Conservation (phyloP, 163 green algal genomes). For the Scenedesmus sp. region DNA sequence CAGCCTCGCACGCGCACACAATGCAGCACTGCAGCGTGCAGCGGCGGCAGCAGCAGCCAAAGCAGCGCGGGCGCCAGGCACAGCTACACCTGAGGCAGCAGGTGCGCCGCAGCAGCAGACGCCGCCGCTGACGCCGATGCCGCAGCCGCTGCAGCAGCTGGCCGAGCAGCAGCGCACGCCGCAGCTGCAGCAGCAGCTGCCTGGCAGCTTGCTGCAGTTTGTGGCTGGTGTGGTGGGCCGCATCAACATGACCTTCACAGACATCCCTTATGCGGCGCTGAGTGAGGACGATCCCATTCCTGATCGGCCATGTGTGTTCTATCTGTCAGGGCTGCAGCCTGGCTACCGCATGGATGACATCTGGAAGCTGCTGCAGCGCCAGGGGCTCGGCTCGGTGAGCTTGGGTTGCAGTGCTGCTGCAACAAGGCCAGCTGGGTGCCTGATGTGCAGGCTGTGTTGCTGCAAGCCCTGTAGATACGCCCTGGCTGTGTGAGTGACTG, state of each 20-base stretch:
- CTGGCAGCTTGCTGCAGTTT: neutral
- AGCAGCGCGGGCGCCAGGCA: neutral
- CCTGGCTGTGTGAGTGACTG: neutral
- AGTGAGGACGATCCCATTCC: slow-evolving; percentile 38
- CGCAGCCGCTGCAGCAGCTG: slow-evolving; percentile 1
- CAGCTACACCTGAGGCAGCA: neutral
- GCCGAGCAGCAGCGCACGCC: neutral
- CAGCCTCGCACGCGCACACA: neutral
- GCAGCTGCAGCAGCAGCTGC: neutral
- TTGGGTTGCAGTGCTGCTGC: no score
- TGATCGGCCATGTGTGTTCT: slow-evolving; percentile 17
- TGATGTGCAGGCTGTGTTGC: neutral
- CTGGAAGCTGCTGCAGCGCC: neutral
- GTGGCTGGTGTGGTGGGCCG: slow-evolving; percentile 21
- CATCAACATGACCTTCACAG: slow-evolving; percentile 33
- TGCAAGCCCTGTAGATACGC: no score
- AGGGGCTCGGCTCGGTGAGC: slow-evolving; percentile 14
- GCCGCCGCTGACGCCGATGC: neutral
- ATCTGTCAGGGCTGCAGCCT: slow-evolving; percentile 6
- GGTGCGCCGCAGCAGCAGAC: slow-evolving; percentile 28
- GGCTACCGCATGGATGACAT: slow-evolving; percentile 14
- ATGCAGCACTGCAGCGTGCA: neutral
- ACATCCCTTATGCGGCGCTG: slow-evolving; percentile 38
- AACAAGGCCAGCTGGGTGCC: neutral
- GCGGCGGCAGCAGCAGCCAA: neutral